Base-by-base conservation (phyloP, 345 rosid genomes). In the Eucalyptus pauciflora region DNA sequence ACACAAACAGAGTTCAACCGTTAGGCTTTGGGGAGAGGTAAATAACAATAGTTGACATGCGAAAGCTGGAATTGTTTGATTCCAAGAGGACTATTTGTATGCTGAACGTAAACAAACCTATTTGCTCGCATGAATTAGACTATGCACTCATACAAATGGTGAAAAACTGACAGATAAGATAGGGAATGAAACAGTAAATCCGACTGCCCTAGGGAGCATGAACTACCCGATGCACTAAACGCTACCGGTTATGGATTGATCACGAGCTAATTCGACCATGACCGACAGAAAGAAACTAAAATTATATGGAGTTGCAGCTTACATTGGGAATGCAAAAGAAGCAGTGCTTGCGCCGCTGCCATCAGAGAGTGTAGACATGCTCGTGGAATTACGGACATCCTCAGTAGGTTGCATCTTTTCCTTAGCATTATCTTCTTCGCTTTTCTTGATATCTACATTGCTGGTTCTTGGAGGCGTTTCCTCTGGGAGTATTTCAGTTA, bases 281-380 rank as follows among this genome's bases (percentile, higher is more conserved):
- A 41, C 83, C 24, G 2, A 37, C 27, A 37, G 48, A 76, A 41
- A 76, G 48, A 76, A 41, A 41, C 48, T 43, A 20, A 20, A 41
- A 76, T 45, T 76, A 41, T 20, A 41, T 20, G 83, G 60, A n/a
- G n/a, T 48, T 25, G 71, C 18, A 43, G 85, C 98, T 94, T 92
- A 98, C 99, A 93, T 6, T 29, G 95, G 98, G 91, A 96, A 98
- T 17, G 93, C 95, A 88, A 97, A 96, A 48, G 99, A 97, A 25
- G 87, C 49, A 37, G 89, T 88, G 91, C 99, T 96, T 81, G 91
- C 85, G 31, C 24, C 90, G 41, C 94, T 95, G 2, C 90, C 91
- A 31, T 90, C 93, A 29, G 96, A 94, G 64, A 11, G 94, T 31
- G 86, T 76, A 29, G 94, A 90, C n/a, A 89, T 27, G 90, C 94